phyloP scores from a whole-genome alignment of 2,329 filamentous ascomycete species.

The Nectriaceae sp. region DNA sequence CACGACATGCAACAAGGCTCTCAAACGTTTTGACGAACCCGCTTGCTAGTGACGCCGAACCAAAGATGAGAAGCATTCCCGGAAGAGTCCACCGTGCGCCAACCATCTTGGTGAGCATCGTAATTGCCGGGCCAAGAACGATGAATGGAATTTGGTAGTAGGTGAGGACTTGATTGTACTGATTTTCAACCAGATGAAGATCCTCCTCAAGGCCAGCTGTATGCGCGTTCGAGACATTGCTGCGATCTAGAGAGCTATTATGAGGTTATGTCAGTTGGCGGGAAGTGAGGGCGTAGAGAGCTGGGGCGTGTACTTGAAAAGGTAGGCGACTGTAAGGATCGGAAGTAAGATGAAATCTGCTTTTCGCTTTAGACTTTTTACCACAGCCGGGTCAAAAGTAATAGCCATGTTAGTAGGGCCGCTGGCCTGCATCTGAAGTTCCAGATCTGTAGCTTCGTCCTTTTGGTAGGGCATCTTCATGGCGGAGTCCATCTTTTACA shows the following conservation, averaged over 20 bases:
- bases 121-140: slow-evolving; percentile 4
- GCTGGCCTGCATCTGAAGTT: no score
- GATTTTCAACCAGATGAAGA: slow-evolving; percentile 2
- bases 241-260: slow-evolving; percentile 8
- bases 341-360: background rate
- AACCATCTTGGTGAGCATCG: slow-evolving; percentile 5
- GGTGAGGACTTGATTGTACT: slow-evolving; percentile 8
- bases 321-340: background rate
- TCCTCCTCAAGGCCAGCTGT: slow-evolving; percentile 3
- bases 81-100: background rate
- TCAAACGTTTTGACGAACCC: slow-evolving; percentile 4
- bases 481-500: no score
- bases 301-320: background rate
- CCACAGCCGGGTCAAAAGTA: background rate
- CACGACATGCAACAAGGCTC: slow-evolving; percentile 1
- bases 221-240: slow-evolving; percentile 9
- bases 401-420: no score
- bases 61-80: background rate
- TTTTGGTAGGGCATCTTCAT: no score
- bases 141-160: slow-evolving; percentile 11
- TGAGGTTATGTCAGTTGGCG: background rate
- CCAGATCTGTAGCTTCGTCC: no score
- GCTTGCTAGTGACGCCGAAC: background rate
- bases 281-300: no score
- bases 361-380: background rate